Evolutionary conservation across 305 asterid species (phyloP).

Genomic region (Stenogyne calaminthoides): DNA sequence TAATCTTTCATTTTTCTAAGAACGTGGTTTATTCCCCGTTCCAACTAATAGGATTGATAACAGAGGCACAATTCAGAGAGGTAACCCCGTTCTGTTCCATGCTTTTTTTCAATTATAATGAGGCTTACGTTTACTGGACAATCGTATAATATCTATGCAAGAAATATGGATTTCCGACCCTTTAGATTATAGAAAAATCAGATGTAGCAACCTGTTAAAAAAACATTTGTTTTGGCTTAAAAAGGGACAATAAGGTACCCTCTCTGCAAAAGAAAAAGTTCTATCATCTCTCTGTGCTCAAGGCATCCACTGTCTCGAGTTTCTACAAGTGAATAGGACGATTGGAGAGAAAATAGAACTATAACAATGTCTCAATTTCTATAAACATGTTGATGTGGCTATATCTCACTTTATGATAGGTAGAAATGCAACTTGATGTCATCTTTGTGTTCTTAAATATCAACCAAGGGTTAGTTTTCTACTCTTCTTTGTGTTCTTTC

Average conservation of each 20-base stretch:
- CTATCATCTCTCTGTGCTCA: too few relatives aligned
- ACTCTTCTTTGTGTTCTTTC: constrained; percentile 20
- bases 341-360: too few relatives aligned
- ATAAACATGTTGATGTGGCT: too few relatives aligned
- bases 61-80: constrained; percentile 32
- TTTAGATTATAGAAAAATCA: background rate
- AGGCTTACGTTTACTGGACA: background rate
- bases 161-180: background rate
- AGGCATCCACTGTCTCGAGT: too few relatives aligned
- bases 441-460: too few relatives aligned
- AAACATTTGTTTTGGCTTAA: background rate
- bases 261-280: too few relatives aligned
- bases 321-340: too few relatives aligned
- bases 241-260: too few relatives aligned
- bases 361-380: too few relatives aligned
- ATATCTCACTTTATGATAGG: too few relatives aligned
- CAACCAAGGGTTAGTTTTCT: too few relatives aligned
- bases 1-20: constrained; percentile 56
- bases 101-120: background rate
- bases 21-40: constrained; percentile 74
- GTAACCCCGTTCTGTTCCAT: constrained; percentile 46
- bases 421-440: too few relatives aligned
- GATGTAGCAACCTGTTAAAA: background rate
- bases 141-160: background rate
- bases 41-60: constrained; percentile 66